Percentiles rank a stretch among this genome's conserved stretches.
These are phyloP conservation scores for Candida sp. DNA, from an alignment of 1,139 yeast genomes.

Conservation along the genomic window DNA sequence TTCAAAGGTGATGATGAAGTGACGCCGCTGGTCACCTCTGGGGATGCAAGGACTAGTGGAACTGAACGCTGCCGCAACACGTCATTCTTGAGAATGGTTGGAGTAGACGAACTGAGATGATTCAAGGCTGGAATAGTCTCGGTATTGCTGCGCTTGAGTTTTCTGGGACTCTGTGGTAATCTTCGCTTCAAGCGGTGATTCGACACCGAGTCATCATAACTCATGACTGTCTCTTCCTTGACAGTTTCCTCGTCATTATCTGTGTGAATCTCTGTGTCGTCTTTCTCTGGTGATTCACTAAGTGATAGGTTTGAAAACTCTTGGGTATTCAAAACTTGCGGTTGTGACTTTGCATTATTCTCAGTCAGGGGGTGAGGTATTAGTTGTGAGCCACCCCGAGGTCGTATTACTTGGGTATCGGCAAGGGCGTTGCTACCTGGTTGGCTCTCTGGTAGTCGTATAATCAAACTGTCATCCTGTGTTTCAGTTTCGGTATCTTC, in stretches of 20 bases:
- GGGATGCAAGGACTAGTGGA: slow-evolving; percentile 17
- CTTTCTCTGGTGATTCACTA: slow-evolving; percentile 1
- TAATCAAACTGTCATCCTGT: background rate
- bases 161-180: slow-evolving; percentile 7
- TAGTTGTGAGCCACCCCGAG: background rate
- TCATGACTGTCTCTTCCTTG: slow-evolving; percentile 16
- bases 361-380: background rate
- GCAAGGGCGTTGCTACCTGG: background rate
- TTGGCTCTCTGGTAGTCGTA: background rate
- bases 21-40: slow-evolving; percentile 7
- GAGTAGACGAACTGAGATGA: slow-evolving; percentile 1
- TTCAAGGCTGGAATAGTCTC: background rate
- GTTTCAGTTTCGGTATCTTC: background rate
- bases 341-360: slow-evolving; percentile 12
- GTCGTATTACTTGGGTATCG: slow-evolving; percentile 2
- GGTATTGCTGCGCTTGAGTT: slow-evolving; percentile 7
- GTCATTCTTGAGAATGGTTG: slow-evolving; percentile 6
- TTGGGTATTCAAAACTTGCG: slow-evolving; percentile 24
- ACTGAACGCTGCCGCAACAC: slow-evolving; percentile 11
- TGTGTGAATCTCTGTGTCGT: slow-evolving; percentile 10
- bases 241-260: slow-evolving; percentile 11
- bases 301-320: slow-evolving; percentile 14
- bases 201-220: slow-evolving; percentile 16
- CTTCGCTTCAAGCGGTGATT: slow-evolving; percentile 12
- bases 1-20: slow-evolving; percentile 12